Evolutionary conservation across 2,329 filamentous ascomycete genomes (phyloP), one percentile per base, ranked within the genome.

Genomic region (Fusarium domesticum): DNA sequence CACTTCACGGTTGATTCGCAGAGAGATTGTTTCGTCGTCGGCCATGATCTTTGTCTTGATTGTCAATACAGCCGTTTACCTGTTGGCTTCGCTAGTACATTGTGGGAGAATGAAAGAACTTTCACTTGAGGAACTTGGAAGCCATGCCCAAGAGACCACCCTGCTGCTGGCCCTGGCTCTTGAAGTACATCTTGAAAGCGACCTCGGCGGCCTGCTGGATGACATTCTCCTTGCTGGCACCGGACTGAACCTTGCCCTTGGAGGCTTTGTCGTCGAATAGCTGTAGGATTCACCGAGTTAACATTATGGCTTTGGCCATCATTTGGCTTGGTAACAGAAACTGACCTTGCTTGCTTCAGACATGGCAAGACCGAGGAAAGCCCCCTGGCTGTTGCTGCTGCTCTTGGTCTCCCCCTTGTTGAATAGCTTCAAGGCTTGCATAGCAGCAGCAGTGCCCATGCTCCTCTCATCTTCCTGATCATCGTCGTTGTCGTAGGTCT

Each of bases 151-250:
- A 46, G 40, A 80, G 59, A 6, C 74, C 64, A 18, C 67, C 73
- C 43, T 61, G 50, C 49, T 59, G 45, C 51, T 75, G 67, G 16
- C 77, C 77, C 64, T 89, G 77, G 57, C 78, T 82, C 79, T 95
- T 91, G 73, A 95, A 71, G 68, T 91, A 96, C 81, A 96, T 86
- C 78, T 95, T 90, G 58, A 96, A 68, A 3, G 90, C 91, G 78
- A 88, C 85, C 75, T 95, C 84, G 2, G 83, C 90, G 3, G 91
- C 91, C 65, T 83, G 75, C 63, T 86, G 82, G 36, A 96, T 73
- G 38, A 83, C 89, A 37, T 82, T 83, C 69, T 96, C 82, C 78
- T 96, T 96, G 69, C 80, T 86, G 5, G 85, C 79, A 18, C 77
- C 75, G 18, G 75, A 67, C 3, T 71, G 63, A 16, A 80, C 70